Percentiles rank a stretch among this genome's conserved stretches.
Conservation (phyloP, 805 yeast species). For the Spathaspora passalidarum region DNA sequence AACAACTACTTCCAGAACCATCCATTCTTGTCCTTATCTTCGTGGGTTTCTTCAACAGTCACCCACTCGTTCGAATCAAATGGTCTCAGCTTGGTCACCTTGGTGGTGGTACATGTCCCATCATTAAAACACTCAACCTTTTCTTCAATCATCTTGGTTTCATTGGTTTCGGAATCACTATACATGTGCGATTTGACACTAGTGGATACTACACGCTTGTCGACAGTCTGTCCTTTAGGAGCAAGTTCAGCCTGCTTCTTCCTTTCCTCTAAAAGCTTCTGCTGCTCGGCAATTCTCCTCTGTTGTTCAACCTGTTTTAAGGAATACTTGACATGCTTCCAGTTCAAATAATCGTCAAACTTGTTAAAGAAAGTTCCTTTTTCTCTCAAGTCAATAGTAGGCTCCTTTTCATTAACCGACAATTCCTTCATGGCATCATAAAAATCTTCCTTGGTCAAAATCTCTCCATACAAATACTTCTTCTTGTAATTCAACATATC, state of each 20-base stretch:
- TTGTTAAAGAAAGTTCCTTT: constrained; percentile 63
- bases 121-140: constrained; percentile 33
- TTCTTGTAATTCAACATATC: constrained; percentile 25
- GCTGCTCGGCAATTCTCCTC: constrained; percentile 17
- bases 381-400: constrained; percentile 39
- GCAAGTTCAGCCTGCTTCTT: neutral
- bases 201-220: constrained; percentile 21
- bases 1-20: constrained; percentile 13
- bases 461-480: constrained; percentile 20
- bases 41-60: constrained; percentile 23
- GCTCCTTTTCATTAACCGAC: constrained; percentile 9
- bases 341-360: constrained; percentile 61
- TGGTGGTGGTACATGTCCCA: constrained; percentile 33
- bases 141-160: constrained; percentile 26
- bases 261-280: constrained; percentile 4
- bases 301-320: constrained; percentile 32
- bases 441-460: constrained; percentile 60
- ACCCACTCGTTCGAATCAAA: constrained; percentile 33
- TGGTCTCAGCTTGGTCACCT: constrained; percentile 30
- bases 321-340: constrained; percentile 58
- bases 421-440: constrained; percentile 24
- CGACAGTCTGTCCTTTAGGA: neutral
- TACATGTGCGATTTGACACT: constrained; percentile 23
- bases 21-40: constrained; percentile 5
- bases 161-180: constrained; percentile 26